Evolutionary conservation across 331 rosid genomes (phyloP).

Genomic region (Quercus phellos): DNA sequence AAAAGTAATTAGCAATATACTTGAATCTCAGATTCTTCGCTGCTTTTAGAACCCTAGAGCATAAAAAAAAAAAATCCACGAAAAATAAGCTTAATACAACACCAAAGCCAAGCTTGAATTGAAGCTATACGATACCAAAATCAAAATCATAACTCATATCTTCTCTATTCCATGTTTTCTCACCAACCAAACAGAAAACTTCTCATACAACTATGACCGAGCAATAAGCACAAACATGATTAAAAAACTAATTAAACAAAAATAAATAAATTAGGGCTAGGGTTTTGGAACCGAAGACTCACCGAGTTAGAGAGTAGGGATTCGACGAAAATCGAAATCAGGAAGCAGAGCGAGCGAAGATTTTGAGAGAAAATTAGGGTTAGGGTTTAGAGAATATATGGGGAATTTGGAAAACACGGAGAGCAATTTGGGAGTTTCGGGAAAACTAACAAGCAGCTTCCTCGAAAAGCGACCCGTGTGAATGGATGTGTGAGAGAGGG

Average conservation of each 20-base stretch:
- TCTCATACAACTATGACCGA: not conserved
- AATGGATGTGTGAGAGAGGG: not conserved
- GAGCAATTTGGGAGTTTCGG: not conserved
- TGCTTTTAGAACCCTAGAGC: not conserved
- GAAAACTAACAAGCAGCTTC: not conserved
- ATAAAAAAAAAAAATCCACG: not conserved
- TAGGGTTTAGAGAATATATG: not conserved
- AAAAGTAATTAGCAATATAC: not conserved
- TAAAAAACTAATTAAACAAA: not conserved
- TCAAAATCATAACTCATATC: not conserved
- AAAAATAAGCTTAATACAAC: too few relatives aligned
- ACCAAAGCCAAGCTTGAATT: not conserved
- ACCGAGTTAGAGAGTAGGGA: not conserved
- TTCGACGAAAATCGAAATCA: not conserved
- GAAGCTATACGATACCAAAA: not conserved
- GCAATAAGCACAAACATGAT: not conserved
- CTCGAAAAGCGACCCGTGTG: not conserved
- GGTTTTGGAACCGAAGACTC: not conserved
- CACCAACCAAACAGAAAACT: not conserved
- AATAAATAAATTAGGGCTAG: not conserved
- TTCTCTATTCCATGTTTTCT: not conserved
- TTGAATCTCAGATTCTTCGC: not conserved
- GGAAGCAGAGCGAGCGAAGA: not conserved
- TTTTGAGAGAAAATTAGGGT: slow-evolving; percentile 1
- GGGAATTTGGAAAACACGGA: not conserved